Conservation (phyloP, 352 stramenopile species). For the Thalassiosira hispida region DNA sequence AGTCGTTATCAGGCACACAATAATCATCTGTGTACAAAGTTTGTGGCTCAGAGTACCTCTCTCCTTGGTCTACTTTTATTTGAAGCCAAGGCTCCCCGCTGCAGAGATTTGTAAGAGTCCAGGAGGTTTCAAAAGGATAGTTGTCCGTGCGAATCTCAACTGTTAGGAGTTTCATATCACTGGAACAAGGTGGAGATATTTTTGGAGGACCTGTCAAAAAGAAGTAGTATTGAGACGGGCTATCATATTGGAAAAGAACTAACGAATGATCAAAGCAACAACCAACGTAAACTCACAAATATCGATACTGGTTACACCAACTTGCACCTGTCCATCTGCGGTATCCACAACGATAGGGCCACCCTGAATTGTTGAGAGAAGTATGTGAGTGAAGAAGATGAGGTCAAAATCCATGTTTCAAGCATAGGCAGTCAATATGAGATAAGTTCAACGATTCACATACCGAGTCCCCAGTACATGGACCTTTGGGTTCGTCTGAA, state of each 20-base stretch:
- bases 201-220: background rate
- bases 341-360: background rate
- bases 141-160: conserved; percentile 16
- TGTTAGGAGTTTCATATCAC: conserved; percentile 1
- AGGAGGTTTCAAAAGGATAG: conserved; percentile 23
- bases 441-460: background rate
- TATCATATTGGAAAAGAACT: background rate
- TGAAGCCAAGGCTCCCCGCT: too few species aligned
- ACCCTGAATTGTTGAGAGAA: background rate
- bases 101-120: background rate
- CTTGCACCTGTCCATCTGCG: conserved; percentile 6
- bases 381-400: background rate
- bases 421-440: too few species aligned
- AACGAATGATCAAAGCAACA: background rate
- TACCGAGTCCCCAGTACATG: conserved; percentile 4
- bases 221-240: background rate
- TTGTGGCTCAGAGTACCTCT: too few species aligned
- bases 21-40: conserved; percentile 6
- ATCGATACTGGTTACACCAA: conserved; percentile 7
- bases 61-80: background rate
- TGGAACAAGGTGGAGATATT: conserved; percentile 1
- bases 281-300: conserved; percentile 5
- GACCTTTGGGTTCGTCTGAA: background rate
- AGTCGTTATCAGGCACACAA: background rate
- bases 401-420: too few species aligned